phyloP scores from a whole-genome alignment of 78 protist genomes.

The Dictyostelium discoideum region DNA sequence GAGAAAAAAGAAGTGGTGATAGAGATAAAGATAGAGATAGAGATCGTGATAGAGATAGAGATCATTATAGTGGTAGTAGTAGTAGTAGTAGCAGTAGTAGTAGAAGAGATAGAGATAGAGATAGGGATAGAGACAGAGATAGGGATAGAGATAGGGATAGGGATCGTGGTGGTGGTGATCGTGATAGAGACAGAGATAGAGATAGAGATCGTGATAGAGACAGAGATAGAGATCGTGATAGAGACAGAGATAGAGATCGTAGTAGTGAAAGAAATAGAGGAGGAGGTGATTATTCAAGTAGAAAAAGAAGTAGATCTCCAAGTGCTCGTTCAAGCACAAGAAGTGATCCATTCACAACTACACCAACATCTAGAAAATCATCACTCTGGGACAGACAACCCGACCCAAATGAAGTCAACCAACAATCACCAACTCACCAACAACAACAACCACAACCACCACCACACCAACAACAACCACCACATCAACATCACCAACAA shows the following conservation, averaged over 20 bases:
- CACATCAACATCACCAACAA: conserved; percentile 2
- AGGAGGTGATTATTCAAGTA: neutral
- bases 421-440: neutral
- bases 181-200: conserved; percentile 46
- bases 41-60: conserved; percentile 27
- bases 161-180: conserved; percentile 4
- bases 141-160: neutral
- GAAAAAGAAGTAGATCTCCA: conserved; percentile 2
- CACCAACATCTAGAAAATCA: neutral
- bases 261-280: neutral
- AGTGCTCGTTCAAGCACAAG: neutral
- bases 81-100: conserved; percentile 27
- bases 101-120: neutral
- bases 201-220: conserved; percentile 25
- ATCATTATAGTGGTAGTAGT: neutral
- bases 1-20: conserved; percentile 41
- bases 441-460: conserved; percentile 9
- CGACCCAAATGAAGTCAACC: conserved; percentile 31
- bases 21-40: conserved; percentile 7
- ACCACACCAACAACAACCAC: neutral
- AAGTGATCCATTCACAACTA: conserved; percentile 9
- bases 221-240: neutral
- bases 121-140: conserved; percentile 7
- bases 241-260: neutral
- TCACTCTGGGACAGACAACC: conserved; percentile 80